A percentile compares a stretch with the other conserved stretches of the same genome.
phyloP scores from a whole-genome alignment of 169 alveolate genomes.

The Plasmodium cynomolgi region DNA sequence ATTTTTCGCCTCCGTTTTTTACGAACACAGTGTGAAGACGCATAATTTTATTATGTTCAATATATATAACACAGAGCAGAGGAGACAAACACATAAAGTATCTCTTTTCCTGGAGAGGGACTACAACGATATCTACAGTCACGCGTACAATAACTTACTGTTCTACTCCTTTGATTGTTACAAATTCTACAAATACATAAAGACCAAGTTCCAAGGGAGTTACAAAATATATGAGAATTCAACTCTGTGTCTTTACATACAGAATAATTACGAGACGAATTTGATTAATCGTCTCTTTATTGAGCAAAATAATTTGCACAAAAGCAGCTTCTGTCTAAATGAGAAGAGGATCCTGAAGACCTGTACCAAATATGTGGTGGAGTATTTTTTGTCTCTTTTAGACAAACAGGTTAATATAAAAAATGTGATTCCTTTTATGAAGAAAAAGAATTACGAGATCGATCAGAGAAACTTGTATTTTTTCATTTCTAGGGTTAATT shows the following conservation, averaged over 20 bases:
- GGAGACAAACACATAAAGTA: conserved; percentile 65
- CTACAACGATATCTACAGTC: conserved; percentile 24
- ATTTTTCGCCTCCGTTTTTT: conserved; percentile 52
- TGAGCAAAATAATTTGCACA: conserved; percentile 27
- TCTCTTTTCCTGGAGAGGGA: conserved; percentile 48
- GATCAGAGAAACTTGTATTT: conserved; percentile 50
- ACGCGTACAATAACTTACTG: conserved; percentile 38
- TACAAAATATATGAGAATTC: conserved; percentile 71
- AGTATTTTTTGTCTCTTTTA: conserved; percentile 15
- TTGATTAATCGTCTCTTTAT: conserved; percentile 39
- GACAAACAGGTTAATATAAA: conserved; percentile 53
- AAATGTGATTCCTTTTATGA: conserved; percentile 56
- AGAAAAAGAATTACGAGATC: conserved; percentile 36
- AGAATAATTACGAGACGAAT: conserved; percentile 50
- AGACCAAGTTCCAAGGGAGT: conserved; percentile 19
- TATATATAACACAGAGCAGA: conserved; percentile 59
- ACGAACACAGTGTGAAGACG: conserved; percentile 31
- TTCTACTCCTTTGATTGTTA: conserved; percentile 68
- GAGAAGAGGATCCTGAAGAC: conserved; percentile 55
- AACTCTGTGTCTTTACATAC: conserved; percentile 41
- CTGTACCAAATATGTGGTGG: conserved; percentile 41
- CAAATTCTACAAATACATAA: conserved; percentile 31
- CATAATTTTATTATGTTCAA: conserved; percentile 69
- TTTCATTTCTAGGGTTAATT: conserved; percentile 33
- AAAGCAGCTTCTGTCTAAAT: not conserved